Conservation (phyloP, 2,329 filamentous ascomycete genomes). For the Diaporthe sp. region DNA sequence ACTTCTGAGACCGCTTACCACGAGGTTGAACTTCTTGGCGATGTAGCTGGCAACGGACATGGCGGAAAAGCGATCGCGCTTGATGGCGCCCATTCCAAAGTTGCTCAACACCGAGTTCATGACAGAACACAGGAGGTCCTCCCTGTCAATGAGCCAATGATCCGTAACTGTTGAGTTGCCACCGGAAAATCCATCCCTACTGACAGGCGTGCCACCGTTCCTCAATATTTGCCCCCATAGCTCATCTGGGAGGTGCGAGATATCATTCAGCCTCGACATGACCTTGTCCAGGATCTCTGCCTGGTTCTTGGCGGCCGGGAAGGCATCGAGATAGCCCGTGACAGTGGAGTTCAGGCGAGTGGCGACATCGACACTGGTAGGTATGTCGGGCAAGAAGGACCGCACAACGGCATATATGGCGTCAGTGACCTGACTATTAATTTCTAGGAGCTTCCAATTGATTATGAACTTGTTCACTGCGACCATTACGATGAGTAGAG, state of each 20-base stretch:
- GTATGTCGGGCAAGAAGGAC: constrained; percentile 13
- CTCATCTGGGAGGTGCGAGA: constrained; percentile 6
- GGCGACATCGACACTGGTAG: background rate
- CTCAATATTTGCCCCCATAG: background rate
- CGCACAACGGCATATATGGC: constrained; percentile 14
- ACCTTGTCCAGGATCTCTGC: constrained; percentile 2
- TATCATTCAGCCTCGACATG: constrained; percentile 7
- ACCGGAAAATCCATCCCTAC: background rate
- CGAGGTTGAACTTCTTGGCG: constrained; percentile 19
- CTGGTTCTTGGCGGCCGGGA: background rate
- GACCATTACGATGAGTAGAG: constrained; percentile 73
- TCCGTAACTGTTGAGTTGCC: background rate
- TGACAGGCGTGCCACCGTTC: constrained; percentile 8
- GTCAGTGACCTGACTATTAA: constrained; percentile 34
- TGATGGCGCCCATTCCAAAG: background rate
- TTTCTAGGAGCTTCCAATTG: constrained; percentile 57
- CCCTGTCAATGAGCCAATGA: constrained; percentile 13
- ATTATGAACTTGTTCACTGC: constrained; percentile 70
- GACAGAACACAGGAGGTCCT: constrained; percentile 17
- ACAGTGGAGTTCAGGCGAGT: constrained; percentile 26
- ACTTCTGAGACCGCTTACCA: background rate
- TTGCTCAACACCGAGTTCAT: constrained; percentile 23
- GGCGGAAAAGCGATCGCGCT: constrained; percentile 2
- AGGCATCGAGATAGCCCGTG: constrained; percentile 5
- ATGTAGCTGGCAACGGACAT: constrained; percentile 8